These are phyloP conservation scores for Arthrobotrys entomopaga DNA, from an alignment of 2,329 filamentous ascomycete species.

Conservation along the genomic window DNA sequence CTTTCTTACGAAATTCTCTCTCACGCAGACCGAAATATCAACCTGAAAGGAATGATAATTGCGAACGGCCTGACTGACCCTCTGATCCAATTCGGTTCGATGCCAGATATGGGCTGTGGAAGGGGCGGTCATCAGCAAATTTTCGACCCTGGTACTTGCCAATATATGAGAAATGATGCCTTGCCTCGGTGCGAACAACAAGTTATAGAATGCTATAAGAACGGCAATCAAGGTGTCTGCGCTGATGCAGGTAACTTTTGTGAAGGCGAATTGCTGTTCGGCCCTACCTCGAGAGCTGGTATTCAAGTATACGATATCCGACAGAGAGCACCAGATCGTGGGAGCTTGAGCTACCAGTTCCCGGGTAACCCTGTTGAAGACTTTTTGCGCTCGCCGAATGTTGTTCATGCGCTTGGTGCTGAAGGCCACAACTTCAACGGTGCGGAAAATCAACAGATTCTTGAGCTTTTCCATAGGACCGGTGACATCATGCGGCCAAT, in stretches of 20 bases:
- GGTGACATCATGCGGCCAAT: slow-evolving; percentile 95
- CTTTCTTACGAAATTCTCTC: slow-evolving; percentile 90
- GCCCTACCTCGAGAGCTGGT: slow-evolving; percentile 91
- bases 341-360: background rate
- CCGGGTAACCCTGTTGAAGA: background rate
- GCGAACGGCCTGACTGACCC: slow-evolving; percentile 96
- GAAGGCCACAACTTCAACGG: slow-evolving; percentile 85
- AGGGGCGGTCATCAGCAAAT: slow-evolving; percentile 93
- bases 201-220: slow-evolving; percentile 90
- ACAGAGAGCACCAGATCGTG: slow-evolving; percentile 60
- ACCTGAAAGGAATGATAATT: slow-evolving; percentile 92
- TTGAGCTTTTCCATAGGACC: slow-evolving; percentile 98
- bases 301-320: slow-evolving; percentile 73
- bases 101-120: slow-evolving; percentile 97
- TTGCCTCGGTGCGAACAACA: slow-evolving; percentile 82
- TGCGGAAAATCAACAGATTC: slow-evolving; percentile 76
- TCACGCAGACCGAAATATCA: slow-evolving; percentile 97
- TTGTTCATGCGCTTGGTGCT: slow-evolving; percentile 70
- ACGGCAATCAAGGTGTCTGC: slow-evolving; percentile 88
- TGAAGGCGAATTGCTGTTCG: slow-evolving; percentile 94
- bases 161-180: slow-evolving; percentile 89
- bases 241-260: slow-evolving; percentile 97
- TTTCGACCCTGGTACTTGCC: slow-evolving; percentile 78
- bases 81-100: slow-evolving; percentile 91
- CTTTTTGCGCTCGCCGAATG: slow-evolving; percentile 2